Evolutionary conservation across 306 rosid species (phyloP), one percentile per base, ranked within the genome.

Genomic region (Quercus wislizeni): DNA sequence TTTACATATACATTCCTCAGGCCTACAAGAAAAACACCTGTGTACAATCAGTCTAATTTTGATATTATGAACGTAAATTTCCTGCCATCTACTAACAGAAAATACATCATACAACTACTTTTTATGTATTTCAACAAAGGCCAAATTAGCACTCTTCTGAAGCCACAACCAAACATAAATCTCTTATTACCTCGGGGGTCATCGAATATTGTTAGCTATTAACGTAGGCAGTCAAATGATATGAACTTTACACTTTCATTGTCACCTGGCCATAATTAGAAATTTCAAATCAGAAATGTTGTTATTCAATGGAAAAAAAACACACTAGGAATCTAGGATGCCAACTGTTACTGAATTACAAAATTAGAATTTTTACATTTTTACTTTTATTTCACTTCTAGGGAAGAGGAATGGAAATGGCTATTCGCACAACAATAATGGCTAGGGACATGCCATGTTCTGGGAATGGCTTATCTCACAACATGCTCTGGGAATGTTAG

Each of bases 261-360:
- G 80, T 64, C 83, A 95, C 96, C 97, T 93, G 97, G 71, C 41
- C 83, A 86, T 28, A 55, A 54, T 43, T 51, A 6, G 1, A 74
- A 6, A 2, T 12, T 74, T 76, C 54, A 69, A 17, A 21, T 74
- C 17, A 41, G 21, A 73, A 18, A 73, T 62, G 76, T 52, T 19
- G 46, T 35, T 41, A 79, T 78, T 58, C 41, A 75, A 62, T 65
- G 35, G 81, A 78, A 69, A 80, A 61, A n/a, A 43, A 8, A 74
- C 12, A 31, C 18, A 31, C n/a, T 2, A 6, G 18, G 35, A 65
- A 31, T 6, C 15, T 30, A 2, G 69, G 69, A 63, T 63, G n/a
- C n/a, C 35, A 28, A 63, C 69, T 25, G 9, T 9, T 28, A 14
- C 14, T 13, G n/a, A 33, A 27, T 4, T 4, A 27, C 10, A 13